These are phyloP conservation scores for Alternaria solani DNA, from an alignment of 2,329 filamentous ascomycete genomes.

Conservation along the genomic window DNA sequence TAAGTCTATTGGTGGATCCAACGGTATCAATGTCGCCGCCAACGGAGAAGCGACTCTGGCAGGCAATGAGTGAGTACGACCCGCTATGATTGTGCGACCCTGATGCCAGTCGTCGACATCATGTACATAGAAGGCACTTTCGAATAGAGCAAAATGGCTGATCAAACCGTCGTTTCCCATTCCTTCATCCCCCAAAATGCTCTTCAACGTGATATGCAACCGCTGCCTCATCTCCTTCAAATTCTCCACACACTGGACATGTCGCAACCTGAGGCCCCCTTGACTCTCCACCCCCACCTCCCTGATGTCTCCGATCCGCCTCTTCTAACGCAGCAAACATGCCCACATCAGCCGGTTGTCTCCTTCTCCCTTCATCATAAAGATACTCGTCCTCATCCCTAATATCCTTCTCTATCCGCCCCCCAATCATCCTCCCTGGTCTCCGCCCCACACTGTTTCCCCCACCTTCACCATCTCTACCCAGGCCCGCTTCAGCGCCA, in stretches of 20 bases:
- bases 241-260: slow-evolving; percentile 72
- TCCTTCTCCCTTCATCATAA: slow-evolving; percentile 32
- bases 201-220: slow-evolving; percentile 71
- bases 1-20: slow-evolving; percentile 40
- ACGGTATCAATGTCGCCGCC: slow-evolving; percentile 42
- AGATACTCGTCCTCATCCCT: slow-evolving; percentile 43
- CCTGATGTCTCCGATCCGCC: slow-evolving; percentile 37
- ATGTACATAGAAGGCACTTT: neutral
- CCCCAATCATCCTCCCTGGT: slow-evolving; percentile 19
- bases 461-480: slow-evolving; percentile 35
- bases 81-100: neutral
- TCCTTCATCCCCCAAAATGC: slow-evolving; percentile 56
- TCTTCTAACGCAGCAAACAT: slow-evolving; percentile 38
- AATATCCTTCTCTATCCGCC: slow-evolving; percentile 37
- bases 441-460: slow-evolving; percentile 3
- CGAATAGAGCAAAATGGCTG: neutral
- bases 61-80: slow-evolving; percentile 24
- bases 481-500: slow-evolving; percentile 32
- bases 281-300: slow-evolving; percentile 16
- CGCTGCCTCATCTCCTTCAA: slow-evolving; percentile 73
- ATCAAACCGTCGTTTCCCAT: neutral
- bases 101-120: neutral
- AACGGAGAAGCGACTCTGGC: slow-evolving; percentile 34
- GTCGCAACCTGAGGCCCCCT: slow-evolving; percentile 39
- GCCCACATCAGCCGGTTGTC: slow-evolving; percentile 17